Evolutionary conservation across 2,329 filamentous ascomycete genomes (phyloP).

Genomic region (Cladophialophora immunda): DNA sequence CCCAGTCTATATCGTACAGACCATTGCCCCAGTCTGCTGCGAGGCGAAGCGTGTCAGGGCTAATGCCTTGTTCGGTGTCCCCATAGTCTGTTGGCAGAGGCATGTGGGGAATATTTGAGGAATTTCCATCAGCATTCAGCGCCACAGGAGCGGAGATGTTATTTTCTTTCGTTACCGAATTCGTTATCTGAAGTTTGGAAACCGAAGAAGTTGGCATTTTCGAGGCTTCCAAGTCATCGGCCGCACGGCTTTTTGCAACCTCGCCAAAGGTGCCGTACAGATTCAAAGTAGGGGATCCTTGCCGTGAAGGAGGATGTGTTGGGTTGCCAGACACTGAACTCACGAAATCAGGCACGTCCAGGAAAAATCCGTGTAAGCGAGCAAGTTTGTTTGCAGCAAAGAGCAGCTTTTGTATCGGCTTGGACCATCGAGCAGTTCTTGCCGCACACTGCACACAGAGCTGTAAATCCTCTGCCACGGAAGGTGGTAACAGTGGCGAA

Average conservation of each 20-base stretch:
- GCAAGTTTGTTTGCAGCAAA: background rate
- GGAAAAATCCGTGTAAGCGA: background rate
- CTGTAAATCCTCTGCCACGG: background rate
- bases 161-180: background rate
- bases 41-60: background rate
- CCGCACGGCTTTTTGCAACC: background rate
- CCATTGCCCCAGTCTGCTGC: conserved; percentile 1
- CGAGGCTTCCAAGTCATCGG: background rate
- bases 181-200: too few relatives aligned
- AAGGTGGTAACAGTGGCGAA: background rate
- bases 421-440: conserved; percentile 1
- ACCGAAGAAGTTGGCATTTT: background rate
- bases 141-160: background rate
- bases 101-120: too few relatives aligned
- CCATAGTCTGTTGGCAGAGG: background rate
- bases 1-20: background rate
- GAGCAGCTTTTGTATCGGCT: background rate
- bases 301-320: background rate
- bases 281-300: background rate
- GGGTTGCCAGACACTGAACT: background rate
- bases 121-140: too few relatives aligned
- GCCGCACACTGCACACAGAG: background rate
- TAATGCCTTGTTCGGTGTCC: background rate
- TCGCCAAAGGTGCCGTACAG: background rate
- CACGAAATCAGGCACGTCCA: background rate